Evolutionary conservation across 805 yeast genomes (phyloP).

Genomic region (Saccharomycopsis fibuligera): DNA sequence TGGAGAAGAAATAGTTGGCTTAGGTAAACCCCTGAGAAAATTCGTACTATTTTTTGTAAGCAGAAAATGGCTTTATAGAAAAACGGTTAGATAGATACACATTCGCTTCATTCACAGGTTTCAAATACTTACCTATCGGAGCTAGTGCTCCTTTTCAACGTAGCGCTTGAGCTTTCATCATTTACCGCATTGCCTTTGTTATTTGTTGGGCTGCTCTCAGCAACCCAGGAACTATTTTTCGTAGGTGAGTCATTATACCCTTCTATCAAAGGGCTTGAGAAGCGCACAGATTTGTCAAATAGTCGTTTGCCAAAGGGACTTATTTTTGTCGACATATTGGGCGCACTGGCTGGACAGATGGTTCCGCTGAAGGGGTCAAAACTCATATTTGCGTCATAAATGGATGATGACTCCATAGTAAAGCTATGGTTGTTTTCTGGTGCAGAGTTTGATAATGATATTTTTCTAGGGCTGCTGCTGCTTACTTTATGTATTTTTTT

Average conservation of each 20-base stretch:
- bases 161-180: too few relatives aligned
- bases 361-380: constrained; percentile 1
- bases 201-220: background rate
- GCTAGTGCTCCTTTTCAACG: too few relatives aligned
- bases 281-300: background rate
- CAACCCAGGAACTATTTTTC: background rate
- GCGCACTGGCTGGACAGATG: background rate
- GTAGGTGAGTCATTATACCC: background rate
- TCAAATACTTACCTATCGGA: too few relatives aligned
- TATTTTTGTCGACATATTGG: background rate
- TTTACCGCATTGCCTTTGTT: background rate
- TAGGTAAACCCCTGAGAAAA: too few relatives aligned
- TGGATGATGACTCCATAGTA: background rate
- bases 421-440: too few relatives aligned
- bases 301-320: constrained; percentile 1
- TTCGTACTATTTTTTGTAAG: too few relatives aligned
- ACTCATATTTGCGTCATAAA: constrained; percentile 3
- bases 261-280: constrained; percentile 1
- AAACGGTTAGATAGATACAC: too few relatives aligned
- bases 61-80: too few relatives aligned
- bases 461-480: background rate
- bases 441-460: too few relatives aligned
- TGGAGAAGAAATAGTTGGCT: too few relatives aligned
- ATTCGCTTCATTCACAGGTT: too few relatives aligned
- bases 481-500: background rate